Evolutionary conservation across 371 early-diverging fungal species (phyloP).

Genomic region (Mortierella polycephala): DNA sequence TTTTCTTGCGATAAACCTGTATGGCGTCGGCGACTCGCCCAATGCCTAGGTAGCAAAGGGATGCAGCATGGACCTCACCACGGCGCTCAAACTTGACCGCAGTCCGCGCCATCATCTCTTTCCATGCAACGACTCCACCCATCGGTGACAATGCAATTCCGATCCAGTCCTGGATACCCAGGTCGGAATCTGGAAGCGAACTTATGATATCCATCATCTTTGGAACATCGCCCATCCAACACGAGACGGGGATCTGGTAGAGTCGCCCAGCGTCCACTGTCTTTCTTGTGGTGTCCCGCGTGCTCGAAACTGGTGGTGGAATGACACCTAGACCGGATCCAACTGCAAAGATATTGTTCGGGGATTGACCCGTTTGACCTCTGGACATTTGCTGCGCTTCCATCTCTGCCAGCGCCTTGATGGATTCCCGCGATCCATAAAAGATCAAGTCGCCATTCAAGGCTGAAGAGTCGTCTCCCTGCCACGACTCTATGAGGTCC

Average conservation of each 20-base stretch:
- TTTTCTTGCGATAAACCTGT: constrained; percentile 29
- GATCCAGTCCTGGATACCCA: constrained; percentile 51
- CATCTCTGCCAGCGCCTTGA: constrained; percentile 50
- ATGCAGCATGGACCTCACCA: constrained; percentile 42
- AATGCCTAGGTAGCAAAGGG: constrained; percentile 32
- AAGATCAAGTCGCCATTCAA: constrained; percentile 40
- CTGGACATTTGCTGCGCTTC: constrained; percentile 30
- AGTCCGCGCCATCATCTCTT: constrained; percentile 33
- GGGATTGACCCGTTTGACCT: not conserved
- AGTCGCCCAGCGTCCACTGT: constrained; percentile 8
- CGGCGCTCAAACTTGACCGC: constrained; percentile 28
- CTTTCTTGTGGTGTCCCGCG: not conserved
- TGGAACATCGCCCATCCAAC: constrained; percentile 48
- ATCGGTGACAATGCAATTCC: constrained; percentile 45
- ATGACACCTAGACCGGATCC: constrained; percentile 40
- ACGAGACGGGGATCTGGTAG: constrained; percentile 38
- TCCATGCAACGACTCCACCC: constrained; percentile 47
- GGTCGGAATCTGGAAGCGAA: constrained; percentile 6
- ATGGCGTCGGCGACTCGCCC: constrained; percentile 44
- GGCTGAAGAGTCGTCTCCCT: constrained; percentile 9
- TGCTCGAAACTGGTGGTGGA: not conserved
- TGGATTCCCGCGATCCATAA: constrained; percentile 44
- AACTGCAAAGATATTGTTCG: constrained; percentile 21
- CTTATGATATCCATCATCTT: constrained; percentile 34
- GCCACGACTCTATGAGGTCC: not conserved